phyloP scores from a whole-genome alignment of 225 moss, liverwort and hornwort genomes.

The Thuidium tamariscinum region DNA sequence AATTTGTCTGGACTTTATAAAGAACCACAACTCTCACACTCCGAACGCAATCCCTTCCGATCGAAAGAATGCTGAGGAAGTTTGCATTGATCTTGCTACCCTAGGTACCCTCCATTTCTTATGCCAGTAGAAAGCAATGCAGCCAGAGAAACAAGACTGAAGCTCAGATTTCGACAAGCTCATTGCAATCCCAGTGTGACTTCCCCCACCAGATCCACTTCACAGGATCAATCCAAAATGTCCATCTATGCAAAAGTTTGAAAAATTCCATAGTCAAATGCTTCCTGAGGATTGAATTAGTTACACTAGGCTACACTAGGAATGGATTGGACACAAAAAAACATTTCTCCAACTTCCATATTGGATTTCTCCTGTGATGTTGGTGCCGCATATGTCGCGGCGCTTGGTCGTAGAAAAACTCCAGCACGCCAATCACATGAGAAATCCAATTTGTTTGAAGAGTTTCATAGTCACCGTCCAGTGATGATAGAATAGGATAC shows the following conservation, averaged over 20 bases:
- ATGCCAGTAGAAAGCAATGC: not conserved
- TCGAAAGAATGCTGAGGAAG: not conserved
- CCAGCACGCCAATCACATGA: not conserved
- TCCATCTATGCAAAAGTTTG: not conserved
- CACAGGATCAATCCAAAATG: not conserved
- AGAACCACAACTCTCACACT: not conserved
- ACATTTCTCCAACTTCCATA: not conserved
- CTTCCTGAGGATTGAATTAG: too few relatives aligned
- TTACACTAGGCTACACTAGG: not conserved
- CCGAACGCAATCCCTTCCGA: not conserved
- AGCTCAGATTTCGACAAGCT: not conserved
- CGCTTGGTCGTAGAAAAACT: not conserved
- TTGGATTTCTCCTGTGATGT: not conserved
- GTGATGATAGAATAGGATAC: not conserved
- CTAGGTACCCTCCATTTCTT: not conserved
- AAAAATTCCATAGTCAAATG: not conserved
- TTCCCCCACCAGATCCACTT: not conserved
- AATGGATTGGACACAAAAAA: not conserved
- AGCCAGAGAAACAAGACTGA: not conserved
- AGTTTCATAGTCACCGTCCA: not conserved
- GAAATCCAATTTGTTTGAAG: not conserved
- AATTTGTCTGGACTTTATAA: not conserved
- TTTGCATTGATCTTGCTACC: not conserved
- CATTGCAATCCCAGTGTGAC: not conserved
- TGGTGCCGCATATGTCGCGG: too few relatives aligned